Conservation (phyloP, 2,329 filamentous ascomycete genomes). For the Ophiostoma triangulosporum region DNA sequence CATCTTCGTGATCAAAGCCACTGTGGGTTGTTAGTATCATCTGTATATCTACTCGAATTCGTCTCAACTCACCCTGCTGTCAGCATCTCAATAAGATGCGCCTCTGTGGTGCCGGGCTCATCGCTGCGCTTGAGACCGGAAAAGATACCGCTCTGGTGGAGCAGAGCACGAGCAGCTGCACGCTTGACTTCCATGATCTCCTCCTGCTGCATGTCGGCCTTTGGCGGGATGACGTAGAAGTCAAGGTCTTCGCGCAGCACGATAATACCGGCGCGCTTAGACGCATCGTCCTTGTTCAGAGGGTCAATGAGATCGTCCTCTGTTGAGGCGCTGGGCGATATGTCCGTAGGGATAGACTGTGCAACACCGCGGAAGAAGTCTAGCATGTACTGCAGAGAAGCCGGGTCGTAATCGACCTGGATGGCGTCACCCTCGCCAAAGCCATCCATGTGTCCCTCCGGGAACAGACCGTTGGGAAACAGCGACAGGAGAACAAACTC, state of each 20-base stretch:
- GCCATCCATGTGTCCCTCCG: constrained; percentile 88
- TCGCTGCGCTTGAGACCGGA: constrained; percentile 90
- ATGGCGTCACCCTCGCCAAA: constrained; percentile 90
- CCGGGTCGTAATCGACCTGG: constrained; percentile 94
- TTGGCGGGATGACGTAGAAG: constrained; percentile 90
- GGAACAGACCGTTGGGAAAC: constrained; percentile 95
- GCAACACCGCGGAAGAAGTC: constrained; percentile 96
- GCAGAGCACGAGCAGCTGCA: constrained; percentile 72
- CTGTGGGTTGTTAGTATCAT: constrained; percentile 34
- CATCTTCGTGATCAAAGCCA: constrained; percentile 90
- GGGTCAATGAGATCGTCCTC: constrained; percentile 60
- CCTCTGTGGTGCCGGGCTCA: constrained; percentile 90
- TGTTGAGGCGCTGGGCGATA: constrained; percentile 49
- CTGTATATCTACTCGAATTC: too few species aligned
- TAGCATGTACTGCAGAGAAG: constrained; percentile 95
- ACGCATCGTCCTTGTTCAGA: constrained; percentile 62
- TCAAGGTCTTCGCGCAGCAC: constrained; percentile 91
- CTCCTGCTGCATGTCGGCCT: constrained; percentile 64
- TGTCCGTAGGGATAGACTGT: constrained; percentile 76
- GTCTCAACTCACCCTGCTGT: constrained; percentile 92
- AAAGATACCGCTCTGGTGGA: constrained; percentile 89
- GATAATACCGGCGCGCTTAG: constrained; percentile 90
- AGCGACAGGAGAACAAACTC: constrained; percentile 97
- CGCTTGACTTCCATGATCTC: constrained; percentile 97
- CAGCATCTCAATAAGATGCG: constrained; percentile 97